These are phyloP conservation scores for Cynara cardunculus DNA, from an alignment of 129 eudicot genomes.

Conservation along the genomic window DNA sequence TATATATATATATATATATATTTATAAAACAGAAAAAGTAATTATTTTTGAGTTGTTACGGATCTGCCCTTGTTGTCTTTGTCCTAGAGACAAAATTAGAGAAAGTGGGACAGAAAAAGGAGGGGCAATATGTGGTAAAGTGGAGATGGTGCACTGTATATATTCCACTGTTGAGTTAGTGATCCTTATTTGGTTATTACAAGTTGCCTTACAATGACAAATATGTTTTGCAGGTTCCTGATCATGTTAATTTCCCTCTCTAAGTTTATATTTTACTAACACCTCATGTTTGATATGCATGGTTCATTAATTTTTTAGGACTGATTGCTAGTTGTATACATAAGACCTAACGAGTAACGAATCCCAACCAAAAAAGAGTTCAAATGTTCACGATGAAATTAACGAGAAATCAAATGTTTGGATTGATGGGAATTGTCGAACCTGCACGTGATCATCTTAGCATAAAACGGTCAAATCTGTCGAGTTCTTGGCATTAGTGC, in stretches of 20 bases:
- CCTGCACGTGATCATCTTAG: too few relatives aligned
- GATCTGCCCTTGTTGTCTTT: slow-evolving; percentile 2
- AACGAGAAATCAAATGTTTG: not conserved
- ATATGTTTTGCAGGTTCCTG: not conserved
- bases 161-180: not conserved
- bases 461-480: not conserved
- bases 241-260: not conserved
- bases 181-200: not conserved
- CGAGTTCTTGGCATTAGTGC: not conserved
- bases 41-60: not conserved
- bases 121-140: not conserved
- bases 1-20: too few relatives aligned
- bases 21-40: not conserved
- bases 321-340: not conserved
- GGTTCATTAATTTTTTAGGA: not conserved
- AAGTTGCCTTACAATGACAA: not conserved
- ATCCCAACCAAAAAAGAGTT: not conserved
- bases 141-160: not conserved
- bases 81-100: not conserved
- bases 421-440: not conserved
- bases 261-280: not conserved
- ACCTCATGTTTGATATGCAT: not conserved
- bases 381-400: not conserved
- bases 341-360: not conserved
- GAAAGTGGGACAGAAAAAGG: not conserved